phyloP scores from a whole-genome alignment of 768 basidiomycete species.

The Aureoboletus auriporus region DNA sequence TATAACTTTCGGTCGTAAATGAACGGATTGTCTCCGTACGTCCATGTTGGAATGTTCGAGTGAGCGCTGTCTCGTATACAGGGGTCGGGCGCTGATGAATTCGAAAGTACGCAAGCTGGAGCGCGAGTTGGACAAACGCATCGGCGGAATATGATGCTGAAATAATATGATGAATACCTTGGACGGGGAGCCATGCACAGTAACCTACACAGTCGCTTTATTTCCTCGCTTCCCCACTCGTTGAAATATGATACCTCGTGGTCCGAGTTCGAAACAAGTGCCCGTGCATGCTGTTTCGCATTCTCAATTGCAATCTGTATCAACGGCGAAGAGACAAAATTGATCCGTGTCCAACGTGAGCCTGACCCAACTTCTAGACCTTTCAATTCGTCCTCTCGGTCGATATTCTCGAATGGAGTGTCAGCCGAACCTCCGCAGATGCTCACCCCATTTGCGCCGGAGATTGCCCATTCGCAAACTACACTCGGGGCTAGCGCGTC shows the following conservation, averaged over 20 bases:
- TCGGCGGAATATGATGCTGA: slow-evolving; percentile 63
- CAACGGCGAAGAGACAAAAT: slow-evolving; percentile 69
- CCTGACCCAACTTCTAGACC: slow-evolving; percentile 7
- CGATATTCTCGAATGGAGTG: slow-evolving; percentile 10
- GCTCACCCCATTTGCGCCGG: slow-evolving; percentile 14
- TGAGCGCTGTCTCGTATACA: slow-evolving; percentile 90
- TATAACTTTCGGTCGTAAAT: slow-evolving; percentile 65
- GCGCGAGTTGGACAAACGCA: slow-evolving; percentile 85
- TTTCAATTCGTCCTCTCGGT: background rate
- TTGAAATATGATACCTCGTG: slow-evolving; percentile 78
- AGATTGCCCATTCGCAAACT: slow-evolving; percentile 77
- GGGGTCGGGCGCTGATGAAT: slow-evolving; percentile 75
- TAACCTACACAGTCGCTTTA: slow-evolving; percentile 63
- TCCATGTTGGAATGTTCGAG: slow-evolving; percentile 80
- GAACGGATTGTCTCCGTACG: slow-evolving; percentile 88
- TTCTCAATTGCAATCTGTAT: slow-evolving; percentile 52
- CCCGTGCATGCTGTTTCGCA: slow-evolving; percentile 54
- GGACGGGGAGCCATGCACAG: background rate
- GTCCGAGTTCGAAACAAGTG: slow-evolving; percentile 75
- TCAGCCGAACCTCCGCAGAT: slow-evolving; percentile 53
- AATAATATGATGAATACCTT: background rate
- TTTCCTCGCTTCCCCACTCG: slow-evolving; percentile 85
- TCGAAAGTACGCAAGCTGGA: slow-evolving; percentile 89
- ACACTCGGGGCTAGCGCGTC: slow-evolving; percentile 90
- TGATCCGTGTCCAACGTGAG: slow-evolving; percentile 55